These are phyloP conservation scores for Cercospora sp. DNA, from an alignment of 2,329 filamentous ascomycete genomes.

Conservation along the genomic window DNA sequence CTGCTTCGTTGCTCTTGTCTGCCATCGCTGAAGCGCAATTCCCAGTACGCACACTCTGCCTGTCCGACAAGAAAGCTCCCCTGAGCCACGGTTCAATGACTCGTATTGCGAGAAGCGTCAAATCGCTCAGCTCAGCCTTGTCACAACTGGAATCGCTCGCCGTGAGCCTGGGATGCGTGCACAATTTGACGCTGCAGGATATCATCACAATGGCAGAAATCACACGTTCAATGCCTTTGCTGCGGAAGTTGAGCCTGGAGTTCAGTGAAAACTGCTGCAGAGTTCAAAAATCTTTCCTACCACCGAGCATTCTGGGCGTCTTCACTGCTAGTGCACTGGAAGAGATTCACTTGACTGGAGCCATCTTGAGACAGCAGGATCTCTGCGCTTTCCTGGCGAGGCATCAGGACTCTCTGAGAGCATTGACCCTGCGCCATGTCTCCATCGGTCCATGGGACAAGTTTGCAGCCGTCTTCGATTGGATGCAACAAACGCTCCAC, in stretches of 20 bases:
- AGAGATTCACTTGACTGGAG: slow-evolving; percentile 5
- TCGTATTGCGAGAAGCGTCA: background rate
- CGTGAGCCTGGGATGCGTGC: slow-evolving; percentile 1
- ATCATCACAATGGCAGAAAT: background rate
- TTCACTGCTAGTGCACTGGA: background rate
- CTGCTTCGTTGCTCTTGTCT: slow-evolving; percentile 7
- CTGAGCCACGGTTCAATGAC: slow-evolving; percentile 1
- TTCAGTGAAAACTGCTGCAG: slow-evolving; percentile 3
- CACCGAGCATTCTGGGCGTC: background rate
- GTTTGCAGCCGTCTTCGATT: slow-evolving; percentile 4
- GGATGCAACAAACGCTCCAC: slow-evolving; percentile 1
- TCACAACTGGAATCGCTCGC: background rate
- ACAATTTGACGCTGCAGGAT: background rate
- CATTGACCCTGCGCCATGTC: slow-evolving; percentile 5
- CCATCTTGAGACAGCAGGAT: slow-evolving; percentile 2
- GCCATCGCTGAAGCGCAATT: slow-evolving; percentile 3
- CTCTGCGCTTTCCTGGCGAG: slow-evolving; percentile 1
- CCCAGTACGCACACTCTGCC: background rate
- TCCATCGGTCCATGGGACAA: slow-evolving; percentile 4
- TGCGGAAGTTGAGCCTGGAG: slow-evolving; percentile 3
- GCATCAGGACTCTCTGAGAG: slow-evolving; percentile 1
- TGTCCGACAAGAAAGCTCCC: background rate
- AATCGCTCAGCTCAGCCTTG: background rate
- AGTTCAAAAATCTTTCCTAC: background rate
- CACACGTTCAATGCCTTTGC: background rate